Conservation (phyloP, 1,284 basidiomycete genomes). For the Lentinula novae-zelandiae region DNA sequence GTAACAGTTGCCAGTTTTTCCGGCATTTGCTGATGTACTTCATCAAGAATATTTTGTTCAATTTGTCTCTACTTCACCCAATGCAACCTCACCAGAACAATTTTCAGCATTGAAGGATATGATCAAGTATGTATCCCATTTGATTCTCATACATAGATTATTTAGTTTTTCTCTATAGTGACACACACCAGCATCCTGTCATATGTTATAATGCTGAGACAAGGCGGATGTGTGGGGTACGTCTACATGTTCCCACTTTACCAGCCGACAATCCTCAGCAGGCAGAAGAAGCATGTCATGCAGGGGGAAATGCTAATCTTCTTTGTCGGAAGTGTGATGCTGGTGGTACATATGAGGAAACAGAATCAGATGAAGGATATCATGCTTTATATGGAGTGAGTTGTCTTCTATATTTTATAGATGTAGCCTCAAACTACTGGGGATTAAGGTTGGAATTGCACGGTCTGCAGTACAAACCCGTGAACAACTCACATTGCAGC, state of each 20-base stretch:
- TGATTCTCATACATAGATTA: too few relatives aligned
- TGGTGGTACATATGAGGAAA: constrained; percentile 23
- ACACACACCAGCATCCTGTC: constrained; percentile 3
- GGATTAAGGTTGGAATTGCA: not conserved
- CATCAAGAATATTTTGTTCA: too few relatives aligned
- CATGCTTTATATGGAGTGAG: constrained; percentile 22
- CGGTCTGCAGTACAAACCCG: too few relatives aligned
- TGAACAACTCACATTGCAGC: constrained; percentile 15
- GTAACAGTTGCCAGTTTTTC: too few relatives aligned
- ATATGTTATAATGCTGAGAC: constrained; percentile 15
- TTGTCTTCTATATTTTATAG: not conserved
- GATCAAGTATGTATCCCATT: too few relatives aligned
- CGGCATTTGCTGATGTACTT: too few relatives aligned
- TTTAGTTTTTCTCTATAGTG: not conserved
- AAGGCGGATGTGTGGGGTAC: constrained; percentile 24
- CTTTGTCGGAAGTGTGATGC: constrained; percentile 21
- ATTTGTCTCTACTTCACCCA: too few relatives aligned
- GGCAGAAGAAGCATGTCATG: constrained; percentile 24
- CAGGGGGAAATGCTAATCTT: constrained; percentile 21
- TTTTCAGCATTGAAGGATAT: too few relatives aligned
- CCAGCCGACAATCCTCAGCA: constrained; percentile 35
- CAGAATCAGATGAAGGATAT: constrained; percentile 27
- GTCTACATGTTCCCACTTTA: constrained; percentile 21
- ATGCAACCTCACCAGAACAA: too few relatives aligned
- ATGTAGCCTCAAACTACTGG: not conserved